phyloP scores from a whole-genome alignment of 2,329 filamentous ascomycete species.

The Macrophomina pseudophaseolina region DNA sequence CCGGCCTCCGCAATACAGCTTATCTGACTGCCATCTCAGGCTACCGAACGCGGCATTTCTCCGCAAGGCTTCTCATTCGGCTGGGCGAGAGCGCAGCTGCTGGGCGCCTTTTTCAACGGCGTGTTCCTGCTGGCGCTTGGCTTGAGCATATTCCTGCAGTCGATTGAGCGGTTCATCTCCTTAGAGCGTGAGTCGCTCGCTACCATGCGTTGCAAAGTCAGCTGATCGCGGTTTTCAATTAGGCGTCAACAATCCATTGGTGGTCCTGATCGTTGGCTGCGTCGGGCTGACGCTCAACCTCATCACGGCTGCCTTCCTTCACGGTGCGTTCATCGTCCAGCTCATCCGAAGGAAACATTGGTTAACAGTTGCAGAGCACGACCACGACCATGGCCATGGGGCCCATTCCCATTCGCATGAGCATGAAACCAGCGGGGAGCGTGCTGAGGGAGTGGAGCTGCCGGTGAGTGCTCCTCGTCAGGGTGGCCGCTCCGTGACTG shows the following conservation, averaged over 20 bases:
- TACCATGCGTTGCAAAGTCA: no score
- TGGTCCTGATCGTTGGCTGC: slow-evolving; percentile 72
- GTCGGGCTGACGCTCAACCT: slow-evolving; percentile 71
- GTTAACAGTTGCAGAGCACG: background rate
- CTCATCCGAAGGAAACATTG: no score
- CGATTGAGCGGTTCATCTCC: slow-evolving; percentile 71
- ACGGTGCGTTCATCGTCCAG: slow-evolving; percentile 54
- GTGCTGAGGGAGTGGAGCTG: background rate
- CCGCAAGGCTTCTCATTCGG: slow-evolving; percentile 70
- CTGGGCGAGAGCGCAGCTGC: slow-evolving; percentile 75
- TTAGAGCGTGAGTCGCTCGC: slow-evolving; percentile 53
- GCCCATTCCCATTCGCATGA: background rate
- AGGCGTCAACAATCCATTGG: slow-evolving; percentile 68
- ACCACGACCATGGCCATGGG: background rate
- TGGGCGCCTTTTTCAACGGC: slow-evolving; percentile 82
- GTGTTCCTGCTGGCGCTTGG: slow-evolving; percentile 74
- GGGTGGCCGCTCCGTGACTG: background rate
- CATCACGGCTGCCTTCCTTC: slow-evolving; percentile 68
- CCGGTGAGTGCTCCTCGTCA: background rate
- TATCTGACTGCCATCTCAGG: slow-evolving; percentile 25
- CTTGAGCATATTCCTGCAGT: slow-evolving; percentile 74
- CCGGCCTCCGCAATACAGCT: slow-evolving; percentile 3
- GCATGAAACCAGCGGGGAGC: background rate
- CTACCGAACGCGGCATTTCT: slow-evolving; percentile 58
- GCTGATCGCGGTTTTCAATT: background rate